These are phyloP conservation scores for Annulohypoxylon stygium DNA, from an alignment of 495 filamentous ascomycete genomes.

Conservation along the genomic window DNA sequence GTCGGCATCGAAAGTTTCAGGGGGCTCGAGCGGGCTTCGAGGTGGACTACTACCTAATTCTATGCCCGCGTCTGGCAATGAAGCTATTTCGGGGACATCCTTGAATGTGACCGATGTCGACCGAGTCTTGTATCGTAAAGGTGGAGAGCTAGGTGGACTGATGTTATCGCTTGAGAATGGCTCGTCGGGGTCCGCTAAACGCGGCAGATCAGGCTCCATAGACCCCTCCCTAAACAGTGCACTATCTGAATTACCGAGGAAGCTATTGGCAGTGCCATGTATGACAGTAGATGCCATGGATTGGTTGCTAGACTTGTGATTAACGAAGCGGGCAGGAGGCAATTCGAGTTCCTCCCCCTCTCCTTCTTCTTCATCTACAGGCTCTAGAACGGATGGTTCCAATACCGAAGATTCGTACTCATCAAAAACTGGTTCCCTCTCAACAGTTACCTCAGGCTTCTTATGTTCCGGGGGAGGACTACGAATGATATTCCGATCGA, in stretches of 20 bases:
- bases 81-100: slow-evolving; percentile 56
- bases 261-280: slow-evolving; percentile 48
- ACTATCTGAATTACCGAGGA: slow-evolving; percentile 47
- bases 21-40: slow-evolving; percentile 39
- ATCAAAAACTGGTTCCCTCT: slow-evolving; percentile 47
- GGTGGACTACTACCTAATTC: slow-evolving; percentile 43
- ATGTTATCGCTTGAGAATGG: slow-evolving; percentile 54
- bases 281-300: slow-evolving; percentile 59
- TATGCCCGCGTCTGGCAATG: slow-evolving; percentile 50
- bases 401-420: slow-evolving; percentile 61
- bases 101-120: slow-evolving; percentile 61
- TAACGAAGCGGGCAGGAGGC: slow-evolving; percentile 43
- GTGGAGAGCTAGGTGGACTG: slow-evolving; percentile 60
- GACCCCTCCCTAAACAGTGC: slow-evolving; percentile 44
- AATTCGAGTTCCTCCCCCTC: slow-evolving; percentile 46
- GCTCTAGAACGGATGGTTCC: slow-evolving; percentile 54
- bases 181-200: slow-evolving; percentile 49
- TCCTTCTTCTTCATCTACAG: slow-evolving; percentile 50
- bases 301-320: slow-evolving; percentile 50
- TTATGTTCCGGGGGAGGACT: slow-evolving; percentile 35
- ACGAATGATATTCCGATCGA: slow-evolving; percentile 44
- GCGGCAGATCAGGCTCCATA: slow-evolving; percentile 55
- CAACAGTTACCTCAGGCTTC: slow-evolving; percentile 13
- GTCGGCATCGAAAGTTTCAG: slow-evolving; percentile 49
- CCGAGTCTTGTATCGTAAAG: slow-evolving; percentile 54